Percentiles rank a stretch among this genome's conserved stretches.
Conservation (phyloP, 768 basidiomycete species). For the Boletus vermiculosoides region DNA sequence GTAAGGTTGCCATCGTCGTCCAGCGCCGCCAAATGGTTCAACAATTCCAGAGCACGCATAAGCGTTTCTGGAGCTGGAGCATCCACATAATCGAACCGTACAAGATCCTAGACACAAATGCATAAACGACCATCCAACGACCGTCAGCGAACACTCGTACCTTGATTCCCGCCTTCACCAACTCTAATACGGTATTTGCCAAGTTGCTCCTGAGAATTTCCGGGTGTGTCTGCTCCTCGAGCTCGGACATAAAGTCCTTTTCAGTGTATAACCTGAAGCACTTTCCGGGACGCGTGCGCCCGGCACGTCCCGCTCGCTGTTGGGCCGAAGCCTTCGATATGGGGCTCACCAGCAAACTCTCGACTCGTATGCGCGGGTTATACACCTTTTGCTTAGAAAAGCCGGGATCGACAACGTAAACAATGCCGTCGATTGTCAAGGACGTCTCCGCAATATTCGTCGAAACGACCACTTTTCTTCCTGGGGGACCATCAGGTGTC, state of each 20-base stretch:
- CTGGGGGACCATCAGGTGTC: constrained; percentile 67
- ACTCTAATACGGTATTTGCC: constrained; percentile 88
- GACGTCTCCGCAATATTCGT: constrained; percentile 99
- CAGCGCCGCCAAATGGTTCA: constrained; percentile 89
- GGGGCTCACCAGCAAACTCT: constrained; percentile 87
- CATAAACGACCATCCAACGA: neutral
- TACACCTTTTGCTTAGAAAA: constrained; percentile 99
- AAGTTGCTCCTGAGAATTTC: constrained; percentile 94
- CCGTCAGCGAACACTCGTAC: constrained; percentile 31
- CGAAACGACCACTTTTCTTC: constrained; percentile 91
- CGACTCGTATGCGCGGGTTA: constrained; percentile 95
- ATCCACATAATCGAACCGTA: constrained; percentile 85
- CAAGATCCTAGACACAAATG: constrained; percentile 56
- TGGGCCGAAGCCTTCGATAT: constrained; percentile 97
- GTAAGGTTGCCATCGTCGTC: constrained; percentile 95
- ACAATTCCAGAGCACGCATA: constrained; percentile 92
- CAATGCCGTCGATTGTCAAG: constrained; percentile 96
- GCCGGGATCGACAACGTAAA: constrained; percentile 98
- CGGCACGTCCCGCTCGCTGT: constrained; percentile 94
- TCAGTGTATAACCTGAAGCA: constrained; percentile 97
- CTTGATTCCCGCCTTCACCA: constrained; percentile 93
- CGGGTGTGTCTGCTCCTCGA: constrained; percentile 97
- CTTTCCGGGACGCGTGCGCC: constrained; percentile 93
- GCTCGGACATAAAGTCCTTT: constrained; percentile 92
- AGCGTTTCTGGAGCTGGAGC: constrained; percentile 94